Evolutionary conservation across 2,329 filamentous ascomycete genomes (phyloP).

Genomic region (Aureobasidium sp.): DNA sequence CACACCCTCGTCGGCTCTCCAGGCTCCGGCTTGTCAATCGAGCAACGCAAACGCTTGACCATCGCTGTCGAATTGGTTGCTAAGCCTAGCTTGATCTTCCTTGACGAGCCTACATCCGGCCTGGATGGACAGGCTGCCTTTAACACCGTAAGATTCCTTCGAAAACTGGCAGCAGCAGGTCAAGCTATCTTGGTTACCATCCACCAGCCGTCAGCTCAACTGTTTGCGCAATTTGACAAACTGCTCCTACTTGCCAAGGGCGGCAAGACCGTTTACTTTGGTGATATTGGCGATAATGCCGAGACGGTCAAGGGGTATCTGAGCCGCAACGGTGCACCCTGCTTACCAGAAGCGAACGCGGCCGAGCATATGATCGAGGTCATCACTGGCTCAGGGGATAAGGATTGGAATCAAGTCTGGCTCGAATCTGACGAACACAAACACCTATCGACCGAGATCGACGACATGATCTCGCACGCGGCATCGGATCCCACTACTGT

Average conservation of each 20-base stretch:
- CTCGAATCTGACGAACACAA: constrained; percentile 61
- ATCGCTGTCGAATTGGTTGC: constrained; percentile 40
- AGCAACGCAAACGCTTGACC: constrained; percentile 53
- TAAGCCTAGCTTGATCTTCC: constrained; percentile 50
- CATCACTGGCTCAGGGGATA: constrained; percentile 55
- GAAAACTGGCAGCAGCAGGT: constrained; percentile 46
- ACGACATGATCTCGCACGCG: neutral
- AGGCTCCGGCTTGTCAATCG: constrained; percentile 52
- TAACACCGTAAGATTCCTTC: constrained; percentile 53
- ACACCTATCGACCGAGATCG: neutral
- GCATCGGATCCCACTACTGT: constrained; percentile 14
- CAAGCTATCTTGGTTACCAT: constrained; percentile 41
- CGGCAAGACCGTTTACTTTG: constrained; percentile 40
- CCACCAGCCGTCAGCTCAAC: constrained; percentile 33
- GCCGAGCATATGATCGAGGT: constrained; percentile 81
- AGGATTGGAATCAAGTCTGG: constrained; percentile 78
- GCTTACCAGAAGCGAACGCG: constrained; percentile 45
- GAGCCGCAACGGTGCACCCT: constrained; percentile 42
- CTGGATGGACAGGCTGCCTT: constrained; percentile 57
- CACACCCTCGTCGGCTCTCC: constrained; percentile 54
- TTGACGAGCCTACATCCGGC: constrained; percentile 51
- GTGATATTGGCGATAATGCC: constrained; percentile 36
- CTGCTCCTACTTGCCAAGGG: constrained; percentile 37
- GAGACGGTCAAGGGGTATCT: constrained; percentile 43
- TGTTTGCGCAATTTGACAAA: constrained; percentile 39